Conservation (phyloP, 2,329 filamentous ascomycete species). For the Cercospora sesami region DNA sequence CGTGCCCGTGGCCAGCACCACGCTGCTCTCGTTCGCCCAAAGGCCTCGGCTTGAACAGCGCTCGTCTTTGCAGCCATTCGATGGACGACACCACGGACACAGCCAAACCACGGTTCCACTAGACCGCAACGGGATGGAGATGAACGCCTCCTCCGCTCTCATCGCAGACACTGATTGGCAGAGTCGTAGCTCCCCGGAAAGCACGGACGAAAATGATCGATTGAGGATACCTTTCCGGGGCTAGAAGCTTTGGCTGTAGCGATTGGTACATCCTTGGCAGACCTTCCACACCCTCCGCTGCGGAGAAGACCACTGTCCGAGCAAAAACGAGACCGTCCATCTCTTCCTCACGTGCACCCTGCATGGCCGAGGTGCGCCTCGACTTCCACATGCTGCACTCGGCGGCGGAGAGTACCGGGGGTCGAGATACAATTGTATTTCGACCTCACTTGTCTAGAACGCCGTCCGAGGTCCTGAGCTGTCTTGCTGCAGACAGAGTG, state of each 20-base stretch:
- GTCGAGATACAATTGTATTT: neutral
- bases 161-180: constrained; percentile 5
- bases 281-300: neutral
- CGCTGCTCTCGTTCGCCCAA: neutral
- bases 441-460: neutral
- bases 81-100: neutral
- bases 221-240: neutral
- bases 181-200: constrained; percentile 3
- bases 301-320: constrained; percentile 2
- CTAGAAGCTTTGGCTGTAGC: neutral
- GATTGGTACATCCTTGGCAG: neutral
- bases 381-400: constrained; percentile 1
- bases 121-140: neutral
- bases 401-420: neutral
- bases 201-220: neutral
- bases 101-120: neutral
- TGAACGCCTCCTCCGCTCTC: neutral
- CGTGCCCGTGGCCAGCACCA: neutral
- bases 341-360: neutral
- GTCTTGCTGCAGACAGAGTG: neutral
- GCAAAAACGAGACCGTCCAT: neutral
- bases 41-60: constrained; percentile 11
- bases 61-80: neutral
- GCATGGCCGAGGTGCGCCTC: constrained; percentile 8
- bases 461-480: neutral